Base-by-base conservation (phyloP, 83 land plant species). In the Picea abies region DNA sequence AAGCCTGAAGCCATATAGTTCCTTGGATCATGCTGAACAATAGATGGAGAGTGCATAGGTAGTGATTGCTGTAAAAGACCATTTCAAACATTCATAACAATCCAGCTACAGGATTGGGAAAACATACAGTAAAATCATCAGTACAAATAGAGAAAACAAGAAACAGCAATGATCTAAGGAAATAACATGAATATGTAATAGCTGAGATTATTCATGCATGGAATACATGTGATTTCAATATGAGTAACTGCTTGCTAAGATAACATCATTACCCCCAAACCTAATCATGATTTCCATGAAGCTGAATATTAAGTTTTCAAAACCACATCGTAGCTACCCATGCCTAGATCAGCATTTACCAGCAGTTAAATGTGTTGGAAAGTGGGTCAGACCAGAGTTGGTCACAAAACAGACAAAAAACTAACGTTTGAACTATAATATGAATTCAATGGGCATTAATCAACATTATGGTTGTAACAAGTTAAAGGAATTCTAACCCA, bases 11-110 rank as follows among this genome's bases (percentile, higher is more conserved):
- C 49, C 10, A 44, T 44, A 44, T 41, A 72, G 22, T 72, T 56
- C n/a, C 76, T 72, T n/a, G 49, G 23, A 72, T 72, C 76, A 44
- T 72, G 49, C n/a, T 37, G 76, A 72, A 44, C 76, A 44, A 49
- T 39, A 8, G 76, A 41, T 10, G 49, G 76, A 0, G 22, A 39
- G 76, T 44, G 22, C 56, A 72, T 8, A 10, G 76, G 56, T 10
- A 72, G 20, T 9, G 76, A 6, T 72, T 72, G 76, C 76, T 72
- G 76, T n/a, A n/a, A 44, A 44, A 39, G n/a, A 8, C 3, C 76
- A 72, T n/a, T 16, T 20, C 76, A 72, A 44, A 72, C n/a, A 44
- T n/a, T 41, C 76, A 72, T 49, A 44, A n/a, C 44, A 20, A 49
- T 72, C 52, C 44, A 35, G n/a, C 73, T 69, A 35, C 12, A 32